These are phyloP conservation scores for Keqinozyma sinolaborantium DNA, from an alignment of 1,139 yeast species.

Conservation along the genomic window DNA sequence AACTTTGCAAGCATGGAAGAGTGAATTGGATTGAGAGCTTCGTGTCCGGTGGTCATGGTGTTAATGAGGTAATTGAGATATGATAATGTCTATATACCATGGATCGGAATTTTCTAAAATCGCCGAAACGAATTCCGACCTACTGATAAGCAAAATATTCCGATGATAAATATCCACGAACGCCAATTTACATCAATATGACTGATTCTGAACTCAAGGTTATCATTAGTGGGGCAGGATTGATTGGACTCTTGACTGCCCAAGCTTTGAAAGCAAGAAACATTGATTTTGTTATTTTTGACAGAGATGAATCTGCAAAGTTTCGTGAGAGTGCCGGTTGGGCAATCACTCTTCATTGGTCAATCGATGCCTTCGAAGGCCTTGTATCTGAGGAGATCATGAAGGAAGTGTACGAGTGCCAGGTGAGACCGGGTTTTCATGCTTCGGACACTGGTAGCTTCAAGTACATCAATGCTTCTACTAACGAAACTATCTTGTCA, in stretches of 20 bases:
- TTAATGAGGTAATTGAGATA: background rate
- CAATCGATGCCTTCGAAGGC: slow-evolving; percentile 15
- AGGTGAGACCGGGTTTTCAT: slow-evolving; percentile 21
- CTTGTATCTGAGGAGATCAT: slow-evolving; percentile 16
- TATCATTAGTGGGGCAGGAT: slow-evolving; percentile 19
- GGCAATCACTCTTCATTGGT: slow-evolving; percentile 29
- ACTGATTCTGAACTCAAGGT: slow-evolving; percentile 6
- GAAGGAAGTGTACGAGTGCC: slow-evolving; percentile 15
- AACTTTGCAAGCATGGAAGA: slow-evolving; percentile 16
- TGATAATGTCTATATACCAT: background rate
- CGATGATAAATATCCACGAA: too few species aligned
- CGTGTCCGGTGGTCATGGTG: slow-evolving; percentile 9
- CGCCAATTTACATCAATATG: too few species aligned
- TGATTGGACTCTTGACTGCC: slow-evolving; percentile 20
- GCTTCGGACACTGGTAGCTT: slow-evolving; percentile 21
- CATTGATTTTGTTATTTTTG: slow-evolving; percentile 18
- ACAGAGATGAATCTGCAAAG: slow-evolving; percentile 17
- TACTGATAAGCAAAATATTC: too few species aligned
- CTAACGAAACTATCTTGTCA: slow-evolving; percentile 18
- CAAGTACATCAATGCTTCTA: slow-evolving; percentile 20
- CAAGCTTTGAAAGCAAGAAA: slow-evolving; percentile 18
- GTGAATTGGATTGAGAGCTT: slow-evolving; percentile 22
- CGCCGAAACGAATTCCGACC: background rate
- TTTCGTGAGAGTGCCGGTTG: slow-evolving; percentile 22
- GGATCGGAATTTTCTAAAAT: background rate